phyloP scores from a whole-genome alignment of 371 early-diverging fungal genomes.

The Mortierella sp. region DNA sequence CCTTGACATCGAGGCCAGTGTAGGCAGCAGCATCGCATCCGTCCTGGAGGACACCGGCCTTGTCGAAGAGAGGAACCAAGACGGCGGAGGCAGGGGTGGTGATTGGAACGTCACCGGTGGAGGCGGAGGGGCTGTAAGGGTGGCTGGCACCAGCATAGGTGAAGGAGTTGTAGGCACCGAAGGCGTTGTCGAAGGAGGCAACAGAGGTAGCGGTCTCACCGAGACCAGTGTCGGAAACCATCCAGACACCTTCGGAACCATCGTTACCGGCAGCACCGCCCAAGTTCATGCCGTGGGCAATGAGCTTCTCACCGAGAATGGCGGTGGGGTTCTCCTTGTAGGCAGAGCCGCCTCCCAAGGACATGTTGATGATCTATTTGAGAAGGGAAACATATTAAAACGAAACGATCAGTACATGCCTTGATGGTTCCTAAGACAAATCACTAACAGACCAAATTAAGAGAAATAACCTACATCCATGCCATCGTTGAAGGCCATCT shows the following conservation, averaged over 20 bases:
- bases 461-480: slow-evolving; percentile 63
- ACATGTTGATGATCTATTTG: slow-evolving; percentile 70
- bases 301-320: slow-evolving; percentile 62
- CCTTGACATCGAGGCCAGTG: slow-evolving; percentile 52
- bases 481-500: slow-evolving; percentile 69
- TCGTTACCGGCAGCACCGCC: slow-evolving; percentile 77
- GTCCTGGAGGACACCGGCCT: slow-evolving; percentile 48
- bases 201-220: slow-evolving; percentile 75
- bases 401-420: neutral
- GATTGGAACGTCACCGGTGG: slow-evolving; percentile 18
- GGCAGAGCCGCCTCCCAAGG: slow-evolving; percentile 68
- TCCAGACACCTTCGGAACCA: slow-evolving; percentile 74
- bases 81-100: slow-evolving; percentile 25
- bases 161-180: slow-evolving; percentile 49
- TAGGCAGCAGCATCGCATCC: slow-evolving; percentile 63
- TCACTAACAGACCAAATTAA: no score
- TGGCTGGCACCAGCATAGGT: slow-evolving; percentile 13
- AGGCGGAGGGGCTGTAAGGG: slow-evolving; percentile 24
- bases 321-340: slow-evolving; percentile 64
- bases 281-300: slow-evolving; percentile 62
- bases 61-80: slow-evolving; percentile 29
- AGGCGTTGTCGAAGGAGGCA: slow-evolving; percentile 78
- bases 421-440: no score
- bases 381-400: neutral
- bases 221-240: slow-evolving; percentile 73